A percentile compares a stretch with the other conserved stretches of the same genome.
phyloP scores from a whole-genome alignment of 768 basidiomycete genomes.

The Lyophyllum shimeji region DNA sequence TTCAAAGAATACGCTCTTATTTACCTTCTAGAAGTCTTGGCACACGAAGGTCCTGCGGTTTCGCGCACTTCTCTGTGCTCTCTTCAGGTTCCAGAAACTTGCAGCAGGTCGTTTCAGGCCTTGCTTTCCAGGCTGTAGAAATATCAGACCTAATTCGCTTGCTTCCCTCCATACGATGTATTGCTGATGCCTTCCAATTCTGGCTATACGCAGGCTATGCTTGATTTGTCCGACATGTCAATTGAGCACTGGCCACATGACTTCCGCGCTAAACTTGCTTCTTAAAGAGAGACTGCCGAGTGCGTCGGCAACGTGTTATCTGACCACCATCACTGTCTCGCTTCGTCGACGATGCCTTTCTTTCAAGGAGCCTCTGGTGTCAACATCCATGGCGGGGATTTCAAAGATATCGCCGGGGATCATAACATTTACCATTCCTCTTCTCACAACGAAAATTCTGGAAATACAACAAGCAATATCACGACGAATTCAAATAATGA shows the following conservation, averaged over 20 bases:
- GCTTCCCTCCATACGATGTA: too few relatives aligned
- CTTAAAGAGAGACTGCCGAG: not conserved
- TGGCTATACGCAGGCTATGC: not conserved
- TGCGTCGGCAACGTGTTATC: not conserved
- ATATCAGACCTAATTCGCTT: too few relatives aligned
- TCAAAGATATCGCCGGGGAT: not conserved
- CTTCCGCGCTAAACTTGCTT: not conserved
- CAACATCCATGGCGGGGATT: not conserved
- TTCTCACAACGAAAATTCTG: not conserved
- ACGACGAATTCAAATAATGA: not conserved
- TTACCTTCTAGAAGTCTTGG: too few relatives aligned
- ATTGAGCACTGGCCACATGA: not conserved
- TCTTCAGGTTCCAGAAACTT: too few relatives aligned
- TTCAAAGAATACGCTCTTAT: too few relatives aligned
- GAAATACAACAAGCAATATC: not conserved
- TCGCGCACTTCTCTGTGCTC: too few relatives aligned
- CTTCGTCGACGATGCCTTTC: not conserved
- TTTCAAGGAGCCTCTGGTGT: not conserved
- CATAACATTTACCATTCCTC: not conserved
- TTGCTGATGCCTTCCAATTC: not conserved
- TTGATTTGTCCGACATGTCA: not conserved
- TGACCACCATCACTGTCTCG: not conserved
- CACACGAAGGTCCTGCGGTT: too few relatives aligned
- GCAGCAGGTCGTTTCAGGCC: too few relatives aligned
- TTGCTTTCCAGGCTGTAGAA: too few relatives aligned